Conservation (phyloP, 1,139 yeast species). For the Lodderomyces parapsilosis region DNA sequence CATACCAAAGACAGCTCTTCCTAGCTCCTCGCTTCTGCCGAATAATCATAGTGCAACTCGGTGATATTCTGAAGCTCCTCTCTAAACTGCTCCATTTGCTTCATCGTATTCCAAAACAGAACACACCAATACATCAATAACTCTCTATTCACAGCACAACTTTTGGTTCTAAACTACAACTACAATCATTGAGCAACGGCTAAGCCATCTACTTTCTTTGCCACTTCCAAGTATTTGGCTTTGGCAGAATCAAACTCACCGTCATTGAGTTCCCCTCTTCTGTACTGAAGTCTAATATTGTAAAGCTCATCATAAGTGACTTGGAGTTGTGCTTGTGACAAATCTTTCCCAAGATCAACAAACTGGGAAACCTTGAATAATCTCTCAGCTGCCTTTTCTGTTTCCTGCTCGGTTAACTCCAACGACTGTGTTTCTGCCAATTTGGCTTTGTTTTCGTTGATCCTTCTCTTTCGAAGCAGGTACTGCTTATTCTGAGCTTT, state of each 20-base stretch:
- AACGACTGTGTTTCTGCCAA: constrained; percentile 21
- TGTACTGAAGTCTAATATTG: constrained; percentile 43
- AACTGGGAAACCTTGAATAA: constrained; percentile 43
- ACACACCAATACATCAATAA: not conserved
- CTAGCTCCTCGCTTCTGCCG: no score
- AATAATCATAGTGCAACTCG: no score
- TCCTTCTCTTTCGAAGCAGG: constrained; percentile 20
- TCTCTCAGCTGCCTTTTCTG: constrained; percentile 46
- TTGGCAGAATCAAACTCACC: constrained; percentile 24
- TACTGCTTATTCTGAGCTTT: constrained; percentile 32
- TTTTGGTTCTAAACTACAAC: not conserved
- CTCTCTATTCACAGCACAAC: not conserved
- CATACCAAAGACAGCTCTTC: no score
- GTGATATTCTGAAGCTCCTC: no score
- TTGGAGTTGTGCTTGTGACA: constrained; percentile 59
- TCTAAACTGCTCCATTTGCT: no score
- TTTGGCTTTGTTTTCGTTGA: constrained; percentile 16
- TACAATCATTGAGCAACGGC: not conserved
- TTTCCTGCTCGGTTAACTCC: constrained; percentile 33
- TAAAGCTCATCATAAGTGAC: constrained; percentile 53
- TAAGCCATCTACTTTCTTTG: constrained; percentile 6
- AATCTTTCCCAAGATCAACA: constrained; percentile 22
- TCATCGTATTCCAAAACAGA: no score
- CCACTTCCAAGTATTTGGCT: constrained; percentile 6
- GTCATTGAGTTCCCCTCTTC: constrained; percentile 39